Percentiles rank a stretch among this genome's conserved stretches.
Evolutionary conservation across 1,284 basidiomycete species (phyloP).

Genomic region (Trametes pubescens): DNA sequence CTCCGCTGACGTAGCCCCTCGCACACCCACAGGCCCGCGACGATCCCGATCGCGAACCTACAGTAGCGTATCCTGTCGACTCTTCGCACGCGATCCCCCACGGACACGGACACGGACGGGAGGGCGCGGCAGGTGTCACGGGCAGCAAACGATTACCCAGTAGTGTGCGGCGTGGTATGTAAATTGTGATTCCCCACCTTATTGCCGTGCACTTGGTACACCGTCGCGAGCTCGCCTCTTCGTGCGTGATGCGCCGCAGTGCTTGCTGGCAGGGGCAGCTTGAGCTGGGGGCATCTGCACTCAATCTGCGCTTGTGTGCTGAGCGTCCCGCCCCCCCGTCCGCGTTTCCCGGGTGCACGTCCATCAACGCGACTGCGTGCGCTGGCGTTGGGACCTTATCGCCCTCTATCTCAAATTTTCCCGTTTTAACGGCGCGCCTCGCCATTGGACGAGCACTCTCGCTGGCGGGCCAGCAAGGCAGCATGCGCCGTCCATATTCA

Average conservation of each 20-base stretch:
- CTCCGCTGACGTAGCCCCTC: conserved; percentile 18
- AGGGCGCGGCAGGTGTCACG: background rate
- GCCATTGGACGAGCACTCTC: conserved; percentile 3
- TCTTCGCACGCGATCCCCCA: background rate
- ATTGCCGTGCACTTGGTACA: background rate
- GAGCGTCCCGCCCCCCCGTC: background rate
- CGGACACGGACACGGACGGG: background rate
- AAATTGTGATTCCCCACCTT: background rate
- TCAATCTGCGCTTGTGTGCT: conserved; percentile 6
- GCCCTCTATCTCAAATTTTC: conserved; percentile 1
- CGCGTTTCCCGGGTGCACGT: background rate
- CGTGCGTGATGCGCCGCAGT: background rate
- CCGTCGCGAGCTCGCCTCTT: background rate
- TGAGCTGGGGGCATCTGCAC: background rate
- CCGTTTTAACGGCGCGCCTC: conserved; percentile 8
- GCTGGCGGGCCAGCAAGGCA: background rate
- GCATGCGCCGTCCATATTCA: background rate
- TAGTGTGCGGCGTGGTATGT: background rate
- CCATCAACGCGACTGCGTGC: conserved; percentile 4
- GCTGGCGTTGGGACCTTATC: conserved; percentile 11
- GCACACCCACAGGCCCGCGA: conserved; percentile 10
- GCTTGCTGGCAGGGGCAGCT: background rate
- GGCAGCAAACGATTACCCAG: background rate
- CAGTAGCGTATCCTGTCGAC: background rate
- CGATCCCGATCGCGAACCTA: conserved; percentile 25